A percentile compares a stretch with the other conserved stretches of the same genome.
These are phyloP conservation scores for Aristolochia contorta DNA, from an alignment of 164 flowering plant genomes.

Conservation along the genomic window DNA sequence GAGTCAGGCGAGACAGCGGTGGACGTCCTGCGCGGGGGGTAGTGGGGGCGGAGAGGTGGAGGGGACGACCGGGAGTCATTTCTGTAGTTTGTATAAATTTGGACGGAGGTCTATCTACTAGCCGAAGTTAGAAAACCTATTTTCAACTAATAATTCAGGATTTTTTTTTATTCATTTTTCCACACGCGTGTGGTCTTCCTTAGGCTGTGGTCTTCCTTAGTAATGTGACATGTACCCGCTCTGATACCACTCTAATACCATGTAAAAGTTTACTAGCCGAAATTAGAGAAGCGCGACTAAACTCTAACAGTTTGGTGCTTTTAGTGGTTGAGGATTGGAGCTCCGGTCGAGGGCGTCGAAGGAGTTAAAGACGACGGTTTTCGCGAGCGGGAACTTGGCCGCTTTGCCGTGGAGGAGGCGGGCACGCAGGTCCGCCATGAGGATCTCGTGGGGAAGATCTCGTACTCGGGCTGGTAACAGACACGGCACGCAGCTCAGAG, in stretches of 20 bases:
- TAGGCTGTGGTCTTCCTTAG: too few species aligned
- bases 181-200: too few species aligned
- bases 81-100: too few species aligned
- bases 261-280: too few species aligned
- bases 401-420: constrained; percentile 33
- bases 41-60: constrained; percentile 16
- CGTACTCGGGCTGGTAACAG: constrained; percentile 12
- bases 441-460: constrained; percentile 40
- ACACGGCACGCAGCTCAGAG: constrained; percentile 24
- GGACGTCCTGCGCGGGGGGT: constrained; percentile 8
- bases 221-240: too few species aligned
- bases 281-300: too few species aligned
- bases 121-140: too few species aligned
- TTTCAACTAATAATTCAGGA: too few species aligned
- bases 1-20: constrained; percentile 40
- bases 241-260: too few species aligned
- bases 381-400: constrained; percentile 20
- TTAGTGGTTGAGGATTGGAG: constrained; percentile 13
- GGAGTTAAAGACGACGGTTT: constrained; percentile 30
- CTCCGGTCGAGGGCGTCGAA: constrained; percentile 39
- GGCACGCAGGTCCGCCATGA: constrained; percentile 24
- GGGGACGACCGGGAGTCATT: constrained; percentile 32
- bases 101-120: too few species aligned
- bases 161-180: too few species aligned
- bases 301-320: too few species aligned